These are phyloP conservation scores for Dentipellis fragilis DNA, from an alignment of 768 basidiomycete genomes.

Conservation along the genomic window DNA sequence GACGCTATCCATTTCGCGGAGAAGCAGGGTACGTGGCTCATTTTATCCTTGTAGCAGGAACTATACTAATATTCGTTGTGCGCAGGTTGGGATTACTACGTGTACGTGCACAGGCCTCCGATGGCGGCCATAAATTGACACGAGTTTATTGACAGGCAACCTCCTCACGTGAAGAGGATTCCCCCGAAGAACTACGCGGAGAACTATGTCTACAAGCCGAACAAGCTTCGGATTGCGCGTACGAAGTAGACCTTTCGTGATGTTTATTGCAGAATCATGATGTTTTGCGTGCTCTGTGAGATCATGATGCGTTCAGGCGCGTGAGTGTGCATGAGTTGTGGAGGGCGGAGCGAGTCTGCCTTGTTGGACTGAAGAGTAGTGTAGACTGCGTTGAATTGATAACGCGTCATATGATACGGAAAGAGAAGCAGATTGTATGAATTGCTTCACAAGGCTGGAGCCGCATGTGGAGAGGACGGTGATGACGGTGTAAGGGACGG, in stretches of 20 bases:
- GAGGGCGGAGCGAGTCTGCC: too few species aligned
- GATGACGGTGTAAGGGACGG: neutral
- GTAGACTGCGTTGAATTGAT: too few species aligned
- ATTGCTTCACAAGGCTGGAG: neutral
- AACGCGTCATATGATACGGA: too few species aligned
- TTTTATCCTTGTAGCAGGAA: neutral
- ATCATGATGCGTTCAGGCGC: too few species aligned
- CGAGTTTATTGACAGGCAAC: conserved; percentile 35
- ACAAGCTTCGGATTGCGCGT: conserved; percentile 71
- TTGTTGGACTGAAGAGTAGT: too few species aligned
- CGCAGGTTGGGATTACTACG: conserved; percentile 85
- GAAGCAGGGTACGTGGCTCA: conserved; percentile 67
- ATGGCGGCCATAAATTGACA: conserved; percentile 3
- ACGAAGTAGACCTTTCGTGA: conserved; percentile 64
- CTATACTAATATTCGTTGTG: conserved; percentile 10
- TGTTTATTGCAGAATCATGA: neutral
- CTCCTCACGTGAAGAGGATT: conserved; percentile 50
- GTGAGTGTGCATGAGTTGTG: too few species aligned
- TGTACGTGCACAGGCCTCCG: conserved; percentile 41
- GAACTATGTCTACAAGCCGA: conserved; percentile 80
- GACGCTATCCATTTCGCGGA: conserved; percentile 93
- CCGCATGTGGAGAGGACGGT: neutral
- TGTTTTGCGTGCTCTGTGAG: too few species aligned
- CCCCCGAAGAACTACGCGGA: conserved; percentile 86
- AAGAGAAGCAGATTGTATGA: neutral